A percentile compares a stretch with the other conserved stretches of the same genome.
These are phyloP conservation scores for Piper betle DNA, from an alignment of 164 flowering plant genomes.

Conservation along the genomic window DNA sequence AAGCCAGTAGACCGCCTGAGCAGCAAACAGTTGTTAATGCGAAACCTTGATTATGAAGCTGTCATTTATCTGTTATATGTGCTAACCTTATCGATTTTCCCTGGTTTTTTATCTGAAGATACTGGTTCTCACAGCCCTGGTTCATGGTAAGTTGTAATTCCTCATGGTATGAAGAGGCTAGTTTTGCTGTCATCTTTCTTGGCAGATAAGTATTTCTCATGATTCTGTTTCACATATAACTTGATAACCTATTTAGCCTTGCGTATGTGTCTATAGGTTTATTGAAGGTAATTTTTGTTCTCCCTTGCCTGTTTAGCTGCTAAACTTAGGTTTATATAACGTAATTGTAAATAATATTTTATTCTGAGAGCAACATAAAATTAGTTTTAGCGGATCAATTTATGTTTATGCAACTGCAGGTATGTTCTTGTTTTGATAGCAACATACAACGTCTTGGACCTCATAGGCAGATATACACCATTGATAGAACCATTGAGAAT, in stretches of 20 bases:
- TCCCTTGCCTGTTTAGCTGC: not conserved
- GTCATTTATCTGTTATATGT: conserved; percentile 46
- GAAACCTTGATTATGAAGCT: conserved; percentile 50
- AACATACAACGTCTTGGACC: conserved; percentile 54
- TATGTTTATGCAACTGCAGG: conserved; percentile 21
- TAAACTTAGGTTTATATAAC: not conserved
- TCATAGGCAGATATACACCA: conserved; percentile 59
- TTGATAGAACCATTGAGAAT: conserved; percentile 31
- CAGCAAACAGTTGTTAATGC: conserved; percentile 39
- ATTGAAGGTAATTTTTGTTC: not conserved
- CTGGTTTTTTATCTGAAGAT: conserved; percentile 72
- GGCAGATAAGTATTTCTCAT: not conserved
- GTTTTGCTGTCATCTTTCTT: not conserved
- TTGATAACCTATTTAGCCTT: not conserved
- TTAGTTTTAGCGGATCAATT: not conserved
- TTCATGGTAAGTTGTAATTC: conserved; percentile 33
- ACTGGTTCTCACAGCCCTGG: conserved; percentile 68
- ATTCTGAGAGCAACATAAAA: not conserved
- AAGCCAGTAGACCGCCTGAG: conserved; percentile 30
- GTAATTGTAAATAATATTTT: not conserved
- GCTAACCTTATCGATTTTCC: conserved; percentile 65
- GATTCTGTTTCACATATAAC: not conserved
- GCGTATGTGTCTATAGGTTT: not conserved
- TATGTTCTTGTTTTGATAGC: conserved; percentile 69
- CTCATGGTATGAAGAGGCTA: not conserved